Conservation (phyloP, 257 asterid genomes). For the Parsonsia alboflavescens region DNA sequence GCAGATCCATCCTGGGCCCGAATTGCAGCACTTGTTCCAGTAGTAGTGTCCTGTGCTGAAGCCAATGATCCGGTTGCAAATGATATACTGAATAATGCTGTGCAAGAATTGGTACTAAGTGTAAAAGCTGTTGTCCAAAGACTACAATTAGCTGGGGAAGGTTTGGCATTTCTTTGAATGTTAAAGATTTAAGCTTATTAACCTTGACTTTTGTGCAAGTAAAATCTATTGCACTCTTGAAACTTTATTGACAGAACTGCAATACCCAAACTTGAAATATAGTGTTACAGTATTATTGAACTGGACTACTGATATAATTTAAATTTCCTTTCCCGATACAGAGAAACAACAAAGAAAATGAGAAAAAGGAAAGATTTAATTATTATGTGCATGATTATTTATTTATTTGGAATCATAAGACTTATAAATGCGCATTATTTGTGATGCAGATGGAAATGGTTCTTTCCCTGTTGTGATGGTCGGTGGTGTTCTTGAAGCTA, state of each 20-base stretch:
- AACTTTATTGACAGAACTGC: not conserved
- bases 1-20: slow-evolving; percentile 99
- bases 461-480: slow-evolving; percentile 89
- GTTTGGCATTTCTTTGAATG: slow-evolving; percentile 24
- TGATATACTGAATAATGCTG: slow-evolving; percentile 69
- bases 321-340: not conserved
- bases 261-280: not conserved
- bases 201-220: not conserved
- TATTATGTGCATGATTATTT: not conserved
- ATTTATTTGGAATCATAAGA: not conserved
- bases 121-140: slow-evolving; percentile 87
- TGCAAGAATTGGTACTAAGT: slow-evolving; percentile 69
- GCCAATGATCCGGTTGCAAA: slow-evolving; percentile 81
- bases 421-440: slow-evolving; percentile 16
- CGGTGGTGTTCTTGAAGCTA: slow-evolving; percentile 89
- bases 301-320: not conserved
- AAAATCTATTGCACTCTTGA: not conserved
- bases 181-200: not conserved
- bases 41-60: slow-evolving; percentile 88
- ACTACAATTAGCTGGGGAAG: slow-evolving; percentile 77
- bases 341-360: not conserved
- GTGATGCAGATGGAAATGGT: slow-evolving; percentile 58
- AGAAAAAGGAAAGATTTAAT: not conserved
- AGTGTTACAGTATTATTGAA: not conserved
- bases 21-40: slow-evolving; percentile 92